These are phyloP conservation scores for Aureobasidium sp. DNA, from an alignment of 2,329 filamentous ascomycete species.

Conservation along the genomic window DNA sequence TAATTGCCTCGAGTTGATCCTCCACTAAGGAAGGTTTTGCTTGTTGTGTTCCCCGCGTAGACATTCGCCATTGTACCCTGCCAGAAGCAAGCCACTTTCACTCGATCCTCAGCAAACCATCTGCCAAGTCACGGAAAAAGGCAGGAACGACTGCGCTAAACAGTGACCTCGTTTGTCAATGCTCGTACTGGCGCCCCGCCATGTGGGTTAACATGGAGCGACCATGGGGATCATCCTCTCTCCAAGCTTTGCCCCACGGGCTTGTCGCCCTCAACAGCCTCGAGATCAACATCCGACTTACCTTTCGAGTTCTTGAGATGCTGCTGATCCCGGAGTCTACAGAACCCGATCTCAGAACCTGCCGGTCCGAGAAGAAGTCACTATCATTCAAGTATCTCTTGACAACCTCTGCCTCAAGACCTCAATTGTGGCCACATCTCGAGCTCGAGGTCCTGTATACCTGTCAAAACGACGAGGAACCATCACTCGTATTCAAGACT, in stretches of 20 bases:
- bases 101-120: neutral
- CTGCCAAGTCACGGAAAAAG: neutral
- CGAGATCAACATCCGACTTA: neutral
- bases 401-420: neutral
- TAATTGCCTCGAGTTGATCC: neutral
- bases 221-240: neutral
- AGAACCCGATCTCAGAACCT: neutral
- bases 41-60: neutral
- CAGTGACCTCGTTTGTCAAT: neutral
- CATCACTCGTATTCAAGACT: neutral
- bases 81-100: neutral
- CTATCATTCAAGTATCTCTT: neutral
- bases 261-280: neutral
- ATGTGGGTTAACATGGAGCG: constrained; percentile 1
- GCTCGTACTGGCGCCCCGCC: neutral
- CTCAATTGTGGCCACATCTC: neutral
- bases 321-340: neutral
- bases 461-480: neutral
- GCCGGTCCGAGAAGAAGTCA: neutral
- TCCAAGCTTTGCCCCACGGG: neutral
- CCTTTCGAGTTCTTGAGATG: neutral
- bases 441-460: neutral
- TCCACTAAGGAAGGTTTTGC: neutral
- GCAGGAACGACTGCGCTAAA: neutral
- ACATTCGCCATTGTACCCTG: neutral